Conservation (phyloP, 2,329 filamentous ascomycete species). For the Aspergillus eucalypticola region DNA sequence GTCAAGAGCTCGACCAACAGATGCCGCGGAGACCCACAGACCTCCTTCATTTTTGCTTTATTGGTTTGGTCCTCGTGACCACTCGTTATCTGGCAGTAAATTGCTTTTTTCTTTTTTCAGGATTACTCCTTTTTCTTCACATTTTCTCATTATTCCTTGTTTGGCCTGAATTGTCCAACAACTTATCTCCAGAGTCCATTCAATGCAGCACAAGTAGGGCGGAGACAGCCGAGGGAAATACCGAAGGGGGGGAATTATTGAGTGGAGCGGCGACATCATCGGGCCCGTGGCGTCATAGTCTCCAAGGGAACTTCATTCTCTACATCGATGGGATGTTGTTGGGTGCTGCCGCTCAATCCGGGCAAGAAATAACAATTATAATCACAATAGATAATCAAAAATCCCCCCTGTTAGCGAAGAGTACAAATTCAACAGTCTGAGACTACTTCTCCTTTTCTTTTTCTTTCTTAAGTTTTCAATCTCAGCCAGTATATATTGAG, state of each 20-base stretch:
- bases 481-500: background rate
- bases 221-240: constrained; percentile 4
- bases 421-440: background rate
- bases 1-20: background rate
- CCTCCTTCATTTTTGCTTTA: background rate
- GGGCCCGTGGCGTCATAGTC: constrained; percentile 10
- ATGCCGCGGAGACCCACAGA: background rate
- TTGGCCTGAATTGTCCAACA: background rate
- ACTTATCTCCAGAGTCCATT: too few species aligned
- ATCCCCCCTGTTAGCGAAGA: background rate
- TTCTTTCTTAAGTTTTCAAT: background rate
- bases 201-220: background rate
- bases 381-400: background rate
- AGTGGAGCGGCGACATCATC: constrained; percentile 15
- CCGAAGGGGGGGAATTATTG: background rate
- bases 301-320: constrained; percentile 12
- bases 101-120: background rate
- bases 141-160: background rate
- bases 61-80: background rate
- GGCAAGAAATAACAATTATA: too few species aligned
- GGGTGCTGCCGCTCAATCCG: too few species aligned
- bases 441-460: background rate
- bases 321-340: background rate
- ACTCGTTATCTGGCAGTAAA: background rate
- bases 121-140: background rate